These are phyloP conservation scores for Phytophthora brassicae DNA, from an alignment of 352 stramenopile genomes.

Conservation along the genomic window DNA sequence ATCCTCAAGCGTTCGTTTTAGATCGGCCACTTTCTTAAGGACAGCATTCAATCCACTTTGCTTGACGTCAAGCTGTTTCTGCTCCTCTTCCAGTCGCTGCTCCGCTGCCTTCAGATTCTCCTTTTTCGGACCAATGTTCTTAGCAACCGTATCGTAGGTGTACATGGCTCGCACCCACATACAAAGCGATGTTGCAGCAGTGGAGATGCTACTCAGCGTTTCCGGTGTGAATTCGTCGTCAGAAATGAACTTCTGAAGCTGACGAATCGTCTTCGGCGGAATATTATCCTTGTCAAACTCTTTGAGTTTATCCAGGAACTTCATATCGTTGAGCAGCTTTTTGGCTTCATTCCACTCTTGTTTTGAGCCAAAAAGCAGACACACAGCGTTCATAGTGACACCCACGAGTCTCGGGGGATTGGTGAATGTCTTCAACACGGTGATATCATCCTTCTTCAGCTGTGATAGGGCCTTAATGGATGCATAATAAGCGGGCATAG, in stretches of 20 bases:
- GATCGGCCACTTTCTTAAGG: conserved; percentile 80
- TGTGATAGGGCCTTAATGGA: conserved; percentile 90
- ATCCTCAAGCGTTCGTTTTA: conserved; percentile 87
- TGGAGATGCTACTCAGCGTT: conserved; percentile 89
- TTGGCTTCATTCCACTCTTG: conserved; percentile 93
- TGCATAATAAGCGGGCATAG: conserved; percentile 91
- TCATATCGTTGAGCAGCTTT: conserved; percentile 91
- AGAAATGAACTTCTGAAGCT: conserved; percentile 88
- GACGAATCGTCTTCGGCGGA: conserved; percentile 84
- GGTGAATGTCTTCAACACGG: conserved; percentile 91
- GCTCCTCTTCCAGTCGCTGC: conserved; percentile 83
- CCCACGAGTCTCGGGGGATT: conserved; percentile 88
- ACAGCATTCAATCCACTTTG: conserved; percentile 82
- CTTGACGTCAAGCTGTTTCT: conserved; percentile 87
- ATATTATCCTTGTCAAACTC: conserved; percentile 91
- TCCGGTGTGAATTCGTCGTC: conserved; percentile 92
- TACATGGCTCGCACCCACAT: conserved; percentile 95
- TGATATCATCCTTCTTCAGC: conserved; percentile 93
- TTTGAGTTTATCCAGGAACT: conserved; percentile 90
- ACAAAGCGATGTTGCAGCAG: conserved; percentile 89
- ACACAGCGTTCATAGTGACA: conserved; percentile 93
- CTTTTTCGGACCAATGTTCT: conserved; percentile 94
- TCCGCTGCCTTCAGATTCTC: conserved; percentile 89
- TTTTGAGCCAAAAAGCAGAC: conserved; percentile 86
- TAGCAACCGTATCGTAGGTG: conserved; percentile 93